phyloP scores from a whole-genome alignment of 75 land plant genomes.

The Picea sitchensis region DNA sequence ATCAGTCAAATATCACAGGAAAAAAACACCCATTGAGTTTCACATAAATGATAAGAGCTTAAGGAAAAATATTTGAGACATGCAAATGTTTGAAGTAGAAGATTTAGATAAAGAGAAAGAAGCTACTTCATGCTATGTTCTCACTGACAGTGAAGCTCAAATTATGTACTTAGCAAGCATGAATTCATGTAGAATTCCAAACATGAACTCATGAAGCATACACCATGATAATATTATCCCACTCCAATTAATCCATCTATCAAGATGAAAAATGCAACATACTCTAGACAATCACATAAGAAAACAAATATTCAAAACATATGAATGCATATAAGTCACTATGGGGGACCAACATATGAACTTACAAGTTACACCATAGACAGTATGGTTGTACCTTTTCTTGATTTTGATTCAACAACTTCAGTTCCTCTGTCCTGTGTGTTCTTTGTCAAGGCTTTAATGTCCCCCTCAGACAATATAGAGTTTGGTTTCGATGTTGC shows the following conservation, averaged over 20 bases:
- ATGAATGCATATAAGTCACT: no score
- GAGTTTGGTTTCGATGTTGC: no score
- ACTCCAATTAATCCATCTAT: neutral
- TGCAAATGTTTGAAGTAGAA: neutral
- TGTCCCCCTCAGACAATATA: no score
- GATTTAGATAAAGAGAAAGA: no score
- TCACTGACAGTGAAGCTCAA: neutral
- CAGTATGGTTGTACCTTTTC: no score
- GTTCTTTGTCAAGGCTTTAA: no score
- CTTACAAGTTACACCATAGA: constrained; percentile 34
- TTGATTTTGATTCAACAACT: no score
- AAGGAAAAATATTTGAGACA: neutral
- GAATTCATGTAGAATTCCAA: neutral
- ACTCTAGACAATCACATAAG: neutral
- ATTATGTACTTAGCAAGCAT: neutral
- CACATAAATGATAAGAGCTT: neutral
- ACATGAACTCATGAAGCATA: neutral
- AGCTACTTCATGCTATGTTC: neutral
- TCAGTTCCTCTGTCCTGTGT: no score
- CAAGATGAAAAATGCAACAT: neutral
- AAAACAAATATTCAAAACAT: no score
- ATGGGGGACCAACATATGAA: no score
- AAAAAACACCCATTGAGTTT: neutral
- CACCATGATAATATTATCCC: neutral
- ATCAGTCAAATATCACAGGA: neutral